Evolutionary conservation across 805 yeast genomes (phyloP).

Genomic region (Hyphopichia homilentoma): DNA sequence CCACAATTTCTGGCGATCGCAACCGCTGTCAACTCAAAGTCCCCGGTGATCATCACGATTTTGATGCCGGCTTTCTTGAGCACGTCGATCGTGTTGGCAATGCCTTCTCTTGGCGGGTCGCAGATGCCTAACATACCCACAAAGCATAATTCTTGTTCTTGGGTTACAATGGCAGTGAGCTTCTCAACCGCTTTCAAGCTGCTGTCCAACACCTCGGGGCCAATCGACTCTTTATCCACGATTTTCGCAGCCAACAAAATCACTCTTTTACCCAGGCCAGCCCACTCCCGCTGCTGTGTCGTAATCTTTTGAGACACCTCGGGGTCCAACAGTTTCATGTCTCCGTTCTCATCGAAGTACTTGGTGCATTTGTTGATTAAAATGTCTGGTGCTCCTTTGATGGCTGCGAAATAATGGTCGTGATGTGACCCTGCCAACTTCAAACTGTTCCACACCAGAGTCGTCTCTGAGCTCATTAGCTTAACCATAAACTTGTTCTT

Average conservation of each 20-base stretch:
- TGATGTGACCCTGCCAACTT: constrained; percentile 5
- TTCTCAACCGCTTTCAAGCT: constrained; percentile 7
- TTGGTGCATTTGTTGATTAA: constrained; percentile 26
- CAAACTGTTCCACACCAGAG: constrained; percentile 10
- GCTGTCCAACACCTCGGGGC: too few relatives aligned
- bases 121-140: constrained; percentile 40
- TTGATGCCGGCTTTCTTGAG: constrained; percentile 39
- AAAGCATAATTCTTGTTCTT: constrained; percentile 16
- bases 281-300: constrained; percentile 30
- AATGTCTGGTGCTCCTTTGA: constrained; percentile 49
- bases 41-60: constrained; percentile 49
- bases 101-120: constrained; percentile 41
- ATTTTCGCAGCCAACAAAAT: constrained; percentile 24
- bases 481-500: constrained; percentile 44
- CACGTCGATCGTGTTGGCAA: constrained; percentile 25
- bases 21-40: constrained; percentile 48
- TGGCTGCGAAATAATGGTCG: constrained; percentile 17
- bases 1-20: constrained; percentile 46
- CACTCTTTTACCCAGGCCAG: constrained; percentile 34
- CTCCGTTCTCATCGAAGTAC: constrained; percentile 12
- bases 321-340: constrained; percentile 14
- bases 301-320: constrained; percentile 13
- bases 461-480: constrained; percentile 19
- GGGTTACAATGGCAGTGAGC: constrained; percentile 7
- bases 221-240: constrained; percentile 9